Evolutionary conservation across 805 yeast species (phyloP).

Genomic region (Diddensiella caesifluorescens): DNA sequence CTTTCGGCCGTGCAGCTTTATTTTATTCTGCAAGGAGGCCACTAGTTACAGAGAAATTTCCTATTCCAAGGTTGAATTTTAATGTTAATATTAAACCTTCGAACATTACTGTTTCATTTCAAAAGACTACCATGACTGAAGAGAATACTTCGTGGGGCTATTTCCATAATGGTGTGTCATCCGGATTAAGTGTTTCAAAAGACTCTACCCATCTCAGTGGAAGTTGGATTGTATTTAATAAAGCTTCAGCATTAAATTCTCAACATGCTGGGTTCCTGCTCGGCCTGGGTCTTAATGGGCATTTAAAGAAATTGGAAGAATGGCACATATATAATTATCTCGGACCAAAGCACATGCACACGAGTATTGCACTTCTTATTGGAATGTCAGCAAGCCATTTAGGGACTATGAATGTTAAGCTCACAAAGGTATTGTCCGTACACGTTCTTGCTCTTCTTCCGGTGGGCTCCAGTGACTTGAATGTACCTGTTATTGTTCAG

Average conservation of each 20-base stretch:
- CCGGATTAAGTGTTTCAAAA: conserved; percentile 72
- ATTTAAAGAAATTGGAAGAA: conserved; percentile 74
- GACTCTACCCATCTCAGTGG: conserved; percentile 70
- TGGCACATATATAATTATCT: conserved; percentile 94
- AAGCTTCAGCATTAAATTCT: conserved; percentile 64
- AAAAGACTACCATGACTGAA: conserved; percentile 47
- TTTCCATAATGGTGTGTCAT: conserved; percentile 87
- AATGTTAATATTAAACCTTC: conserved; percentile 60
- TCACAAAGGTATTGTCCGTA: conserved; percentile 86
- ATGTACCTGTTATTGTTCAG: conserved; percentile 77
- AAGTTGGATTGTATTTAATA: conserved; percentile 86
- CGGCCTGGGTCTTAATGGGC: conserved; percentile 91
- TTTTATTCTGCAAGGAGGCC: conserved; percentile 67
- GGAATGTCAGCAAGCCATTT: conserved; percentile 89
- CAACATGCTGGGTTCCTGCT: conserved; percentile 94
- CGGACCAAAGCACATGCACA: conserved; percentile 79
- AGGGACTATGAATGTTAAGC: conserved; percentile 78
- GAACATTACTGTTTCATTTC: conserved; percentile 56
- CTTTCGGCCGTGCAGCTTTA: conserved; percentile 74
- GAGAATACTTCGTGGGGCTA: conserved; percentile 69
- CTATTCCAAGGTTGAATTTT: conserved; percentile 70
- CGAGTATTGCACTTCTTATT: conserved; percentile 79
- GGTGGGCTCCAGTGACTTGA: conserved; percentile 81
- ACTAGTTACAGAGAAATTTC: conserved; percentile 76
- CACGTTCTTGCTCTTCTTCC: conserved; percentile 92